Evolutionary conservation across 75 land plant species (phyloP), one percentile per base, ranked within the genome.

Genomic region (Azolla pinnata): DNA sequence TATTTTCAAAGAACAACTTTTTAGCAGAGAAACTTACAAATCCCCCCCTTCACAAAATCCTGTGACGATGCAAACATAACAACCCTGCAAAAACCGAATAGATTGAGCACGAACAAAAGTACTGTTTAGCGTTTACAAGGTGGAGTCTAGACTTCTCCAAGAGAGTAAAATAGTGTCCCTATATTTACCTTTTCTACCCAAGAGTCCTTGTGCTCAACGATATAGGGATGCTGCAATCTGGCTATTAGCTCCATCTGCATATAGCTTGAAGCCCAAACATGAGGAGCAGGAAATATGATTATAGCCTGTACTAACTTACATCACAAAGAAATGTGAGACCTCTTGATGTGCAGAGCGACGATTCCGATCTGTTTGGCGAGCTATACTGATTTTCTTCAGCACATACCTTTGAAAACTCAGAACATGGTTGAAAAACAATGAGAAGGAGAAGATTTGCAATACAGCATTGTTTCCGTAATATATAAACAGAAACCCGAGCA

Each of bases 301-400:
- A 14, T 14, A 18, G 49, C 49, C 12, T 46, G 14, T 18, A 2
- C 17, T 4, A 23, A 46, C 4, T 46, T 46, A 46, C n/a, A 46
- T 7, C 53, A 50, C 18, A 50, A 62, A 2, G 26, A 16, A 64
- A 59, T 1, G 9, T 10, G 24, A 1, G 24, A 72, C 92, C 76
- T 88, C 93, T 65, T 84, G 88, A 61, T 86, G 89, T 28, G 90
- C 88, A 54, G 90, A 84, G 29, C 81, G 72, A 32, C 79, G 35
- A 62, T 81, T 81, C n/a, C 88, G 58, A 44, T 86, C 88, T 10
- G 90, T 86, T 45, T 86, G 90, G 10, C 88, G 70, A 8, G 90
- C 90, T 25, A 86, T 73, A 0, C 88, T 61, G 51, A 86, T 86
- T 59, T 86, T 86, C 81, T 86, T 86, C 68, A 86, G 53, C 0